A percentile compares a stretch with the other conserved stretches of the same genome.
phyloP scores from a whole-genome alignment of 345 rosid genomes.

The Populus simonii region DNA sequence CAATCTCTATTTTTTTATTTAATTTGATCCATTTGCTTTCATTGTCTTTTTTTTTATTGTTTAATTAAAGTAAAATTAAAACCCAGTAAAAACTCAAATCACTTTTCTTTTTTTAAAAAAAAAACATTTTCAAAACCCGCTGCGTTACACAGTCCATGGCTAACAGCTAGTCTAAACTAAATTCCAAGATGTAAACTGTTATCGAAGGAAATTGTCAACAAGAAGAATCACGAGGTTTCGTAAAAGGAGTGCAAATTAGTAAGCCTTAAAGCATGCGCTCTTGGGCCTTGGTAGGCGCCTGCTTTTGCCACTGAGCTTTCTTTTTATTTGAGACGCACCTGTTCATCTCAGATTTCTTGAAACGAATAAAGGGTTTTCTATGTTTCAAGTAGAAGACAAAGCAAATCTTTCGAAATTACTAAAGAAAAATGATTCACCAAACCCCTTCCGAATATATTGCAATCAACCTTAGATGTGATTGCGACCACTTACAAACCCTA shows the following conservation, averaged over 20 bases:
- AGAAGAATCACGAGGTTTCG: neutral
- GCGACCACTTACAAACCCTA: neutral
- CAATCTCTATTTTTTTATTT: no score
- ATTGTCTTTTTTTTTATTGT: no score
- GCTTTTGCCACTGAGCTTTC: neutral
- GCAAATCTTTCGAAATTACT: neutral
- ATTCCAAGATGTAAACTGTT: neutral
- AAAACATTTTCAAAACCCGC: no score
- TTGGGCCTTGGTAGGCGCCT: neutral
- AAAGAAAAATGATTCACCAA: neutral
- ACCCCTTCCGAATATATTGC: neutral
- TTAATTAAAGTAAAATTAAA: no score
- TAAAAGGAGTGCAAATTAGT: neutral
- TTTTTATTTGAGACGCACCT: neutral
- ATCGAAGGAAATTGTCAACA: neutral
- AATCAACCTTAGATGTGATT: neutral
- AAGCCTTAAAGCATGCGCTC: neutral
- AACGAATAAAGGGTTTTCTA: neutral
- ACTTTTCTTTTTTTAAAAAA: no score
- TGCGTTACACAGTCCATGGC: no score
- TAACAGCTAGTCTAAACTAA: no score
- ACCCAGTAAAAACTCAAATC: no score
- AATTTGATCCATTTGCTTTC: no score
- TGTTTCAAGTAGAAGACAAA: neutral
- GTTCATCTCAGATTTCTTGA: neutral